phyloP scores from a whole-genome alignment of 768 basidiomycete species.

The Pisolithus albus region DNA sequence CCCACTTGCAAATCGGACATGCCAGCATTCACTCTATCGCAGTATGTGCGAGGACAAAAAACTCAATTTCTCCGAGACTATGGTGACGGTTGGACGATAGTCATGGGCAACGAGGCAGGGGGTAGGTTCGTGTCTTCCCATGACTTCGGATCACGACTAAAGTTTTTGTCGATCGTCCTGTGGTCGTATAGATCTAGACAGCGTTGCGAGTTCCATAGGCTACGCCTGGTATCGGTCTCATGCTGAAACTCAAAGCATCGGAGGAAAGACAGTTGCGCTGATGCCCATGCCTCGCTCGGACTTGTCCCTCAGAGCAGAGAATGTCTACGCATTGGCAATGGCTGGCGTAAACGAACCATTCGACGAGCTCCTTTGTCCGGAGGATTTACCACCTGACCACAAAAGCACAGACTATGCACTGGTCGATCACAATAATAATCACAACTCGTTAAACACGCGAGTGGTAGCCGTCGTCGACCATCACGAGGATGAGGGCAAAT shows the following conservation, averaged over 20 bases:
- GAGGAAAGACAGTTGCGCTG: conserved; percentile 60
- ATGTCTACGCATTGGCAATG: conserved; percentile 63
- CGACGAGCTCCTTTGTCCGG: conserved; percentile 57
- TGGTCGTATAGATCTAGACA: conserved; percentile 70
- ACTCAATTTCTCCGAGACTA: conserved; percentile 53
- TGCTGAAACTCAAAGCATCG: conserved; percentile 25
- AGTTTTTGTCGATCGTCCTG: not conserved
- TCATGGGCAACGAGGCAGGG: conserved; percentile 96
- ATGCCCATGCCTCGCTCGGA: conserved; percentile 63
- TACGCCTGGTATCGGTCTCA: conserved; percentile 68
- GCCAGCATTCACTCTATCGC: conserved; percentile 24
- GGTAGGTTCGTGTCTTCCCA: conserved; percentile 39
- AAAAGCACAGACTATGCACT: conserved; percentile 58
- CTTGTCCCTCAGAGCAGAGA: conserved; percentile 80
- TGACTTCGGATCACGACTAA: not conserved
- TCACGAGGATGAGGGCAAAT: conserved; percentile 75
- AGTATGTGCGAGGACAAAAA: conserved; percentile 45
- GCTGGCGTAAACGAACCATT: conserved; percentile 46
- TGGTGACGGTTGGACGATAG: conserved; percentile 68
- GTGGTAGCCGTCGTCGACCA: conserved; percentile 86
- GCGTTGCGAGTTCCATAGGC: conserved; percentile 76
- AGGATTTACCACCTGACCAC: conserved; percentile 49
- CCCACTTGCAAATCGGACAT: conserved; percentile 8
- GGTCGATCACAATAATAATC: conserved; percentile 86
- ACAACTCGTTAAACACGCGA: conserved; percentile 32